Evolutionary conservation across 139 green algal genomes (phyloP).

Genomic region (Medakamo hakoo): DNA sequence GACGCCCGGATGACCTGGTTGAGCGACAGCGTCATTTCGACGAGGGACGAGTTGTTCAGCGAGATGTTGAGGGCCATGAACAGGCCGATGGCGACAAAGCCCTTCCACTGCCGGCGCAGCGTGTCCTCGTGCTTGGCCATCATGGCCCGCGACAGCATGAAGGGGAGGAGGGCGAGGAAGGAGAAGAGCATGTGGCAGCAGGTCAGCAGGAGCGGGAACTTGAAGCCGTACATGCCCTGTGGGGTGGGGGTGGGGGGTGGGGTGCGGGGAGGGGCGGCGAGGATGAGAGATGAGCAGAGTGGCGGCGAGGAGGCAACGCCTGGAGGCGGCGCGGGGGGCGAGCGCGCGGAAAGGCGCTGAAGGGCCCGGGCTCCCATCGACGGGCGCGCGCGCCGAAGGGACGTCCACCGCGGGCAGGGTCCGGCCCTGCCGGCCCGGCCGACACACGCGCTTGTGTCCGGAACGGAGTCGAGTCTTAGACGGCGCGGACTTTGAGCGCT

Average conservation of each 20-base stretch:
- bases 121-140: conserved; percentile 18
- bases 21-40: conserved; percentile 31
- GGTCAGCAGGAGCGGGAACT: conserved; percentile 40
- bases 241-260: neutral
- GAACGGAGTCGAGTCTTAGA: too few species aligned
- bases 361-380: too few species aligned
- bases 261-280: neutral
- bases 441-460: too few species aligned
- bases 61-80: conserved; percentile 43
- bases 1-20: conserved; percentile 43
- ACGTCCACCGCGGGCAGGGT: too few species aligned
- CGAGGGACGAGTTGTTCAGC: conserved; percentile 37
- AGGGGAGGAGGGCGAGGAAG: conserved; percentile 25
- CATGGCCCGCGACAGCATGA: conserved; percentile 18
- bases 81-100: conserved; percentile 27
- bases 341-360: neutral
- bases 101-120: conserved; percentile 29
- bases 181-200: conserved; percentile 36
- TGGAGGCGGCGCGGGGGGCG: neutral
- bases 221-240: conserved; percentile 29
- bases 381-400: too few species aligned
- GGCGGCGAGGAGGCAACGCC: neutral
- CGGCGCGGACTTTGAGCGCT: too few species aligned
- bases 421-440: too few species aligned
- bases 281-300: neutral